A percentile compares a stretch with the other conserved stretches of the same genome.
Conservation (phyloP, 768 basidiomycete species). For the Clitopilus hobsonii region DNA sequence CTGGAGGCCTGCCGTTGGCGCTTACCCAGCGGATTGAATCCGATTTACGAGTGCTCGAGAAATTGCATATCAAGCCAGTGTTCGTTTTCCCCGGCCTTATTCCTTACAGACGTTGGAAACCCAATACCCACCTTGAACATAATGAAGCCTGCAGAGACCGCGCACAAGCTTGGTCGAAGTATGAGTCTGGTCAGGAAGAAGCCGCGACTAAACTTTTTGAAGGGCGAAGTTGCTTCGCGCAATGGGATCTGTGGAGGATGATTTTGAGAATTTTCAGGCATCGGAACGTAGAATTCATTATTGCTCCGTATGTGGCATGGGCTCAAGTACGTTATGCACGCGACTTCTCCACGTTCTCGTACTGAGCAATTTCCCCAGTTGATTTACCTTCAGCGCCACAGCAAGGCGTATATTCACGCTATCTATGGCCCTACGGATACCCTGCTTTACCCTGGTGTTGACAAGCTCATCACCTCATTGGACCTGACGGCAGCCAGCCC, state of each 20-base stretch:
- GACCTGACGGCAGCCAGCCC: conserved; percentile 67
- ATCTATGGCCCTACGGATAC: conserved; percentile 90
- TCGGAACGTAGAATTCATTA: conserved; percentile 91
- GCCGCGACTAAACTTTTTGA: conserved; percentile 84
- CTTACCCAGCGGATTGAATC: conserved; percentile 85
- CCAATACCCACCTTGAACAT: conserved; percentile 50
- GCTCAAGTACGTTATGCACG: conserved; percentile 67
- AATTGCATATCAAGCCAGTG: conserved; percentile 93
- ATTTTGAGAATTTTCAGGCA: conserved; percentile 91
- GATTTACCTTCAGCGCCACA: conserved; percentile 91
- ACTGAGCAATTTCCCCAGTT: conserved; percentile 45
- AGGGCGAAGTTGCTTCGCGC: conserved; percentile 60
- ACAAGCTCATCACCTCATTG: conserved; percentile 86
- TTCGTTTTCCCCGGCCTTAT: conserved; percentile 93
- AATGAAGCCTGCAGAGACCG: conserved; percentile 72
- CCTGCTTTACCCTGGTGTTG: conserved; percentile 81
- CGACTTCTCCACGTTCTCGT: not conserved
- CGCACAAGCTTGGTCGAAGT: conserved; percentile 87
- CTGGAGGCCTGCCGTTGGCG: conserved; percentile 90
- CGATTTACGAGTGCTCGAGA: conserved; percentile 88
- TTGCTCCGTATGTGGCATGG: conserved; percentile 94
- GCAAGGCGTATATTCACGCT: conserved; percentile 91
- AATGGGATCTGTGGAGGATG: conserved; percentile 94
- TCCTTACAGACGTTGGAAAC: conserved; percentile 71
- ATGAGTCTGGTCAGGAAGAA: conserved; percentile 89